Conservation (phyloP, 331 rosid genomes). For the Quercus tomentella region DNA sequence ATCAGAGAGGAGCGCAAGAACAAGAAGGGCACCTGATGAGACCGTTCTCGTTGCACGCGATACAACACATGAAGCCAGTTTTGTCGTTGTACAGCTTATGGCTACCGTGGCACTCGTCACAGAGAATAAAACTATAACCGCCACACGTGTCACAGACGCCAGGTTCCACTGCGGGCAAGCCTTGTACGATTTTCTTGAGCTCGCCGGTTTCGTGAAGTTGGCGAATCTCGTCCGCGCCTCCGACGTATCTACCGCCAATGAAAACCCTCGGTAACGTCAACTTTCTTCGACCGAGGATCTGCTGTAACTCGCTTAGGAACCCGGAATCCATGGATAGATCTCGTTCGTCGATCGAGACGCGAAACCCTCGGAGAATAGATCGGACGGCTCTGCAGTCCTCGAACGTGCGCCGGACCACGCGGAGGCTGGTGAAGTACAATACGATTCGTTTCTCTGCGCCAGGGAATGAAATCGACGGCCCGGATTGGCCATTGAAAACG, state of each 20-base stretch:
- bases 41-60: slow-evolving; percentile 81
- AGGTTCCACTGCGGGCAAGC: slow-evolving; percentile 62
- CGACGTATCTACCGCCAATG: slow-evolving; percentile 74
- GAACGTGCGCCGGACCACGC: slow-evolving; percentile 74
- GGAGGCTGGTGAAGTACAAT: slow-evolving; percentile 87
- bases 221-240: slow-evolving; percentile 79
- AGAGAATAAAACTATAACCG: slow-evolving; percentile 64
- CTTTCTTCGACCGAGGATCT: slow-evolving; percentile 41
- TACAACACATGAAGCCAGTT: slow-evolving; percentile 62
- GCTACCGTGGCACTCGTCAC: slow-evolving; percentile 81
- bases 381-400: slow-evolving; percentile 78
- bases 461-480: slow-evolving; percentile 31
- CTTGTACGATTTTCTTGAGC: slow-evolving; percentile 79
- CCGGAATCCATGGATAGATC: slow-evolving; percentile 84
- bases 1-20: slow-evolving; percentile 41
- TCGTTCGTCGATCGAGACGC: slow-evolving; percentile 74
- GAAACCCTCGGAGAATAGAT: slow-evolving; percentile 66
- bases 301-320: slow-evolving; percentile 61
- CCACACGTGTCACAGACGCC: slow-evolving; percentile 64
- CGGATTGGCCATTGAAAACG: slow-evolving; percentile 9
- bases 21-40: slow-evolving; percentile 85
- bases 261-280: slow-evolving; percentile 68
- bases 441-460: slow-evolving; percentile 65
- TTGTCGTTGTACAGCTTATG: slow-evolving; percentile 69
- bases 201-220: slow-evolving; percentile 81